A percentile compares a stretch with the other conserved stretches of the same genome.
These are phyloP conservation scores for Yamadazyma takamatsuzukensis DNA, from an alignment of 805 yeast species.

Conservation along the genomic window DNA sequence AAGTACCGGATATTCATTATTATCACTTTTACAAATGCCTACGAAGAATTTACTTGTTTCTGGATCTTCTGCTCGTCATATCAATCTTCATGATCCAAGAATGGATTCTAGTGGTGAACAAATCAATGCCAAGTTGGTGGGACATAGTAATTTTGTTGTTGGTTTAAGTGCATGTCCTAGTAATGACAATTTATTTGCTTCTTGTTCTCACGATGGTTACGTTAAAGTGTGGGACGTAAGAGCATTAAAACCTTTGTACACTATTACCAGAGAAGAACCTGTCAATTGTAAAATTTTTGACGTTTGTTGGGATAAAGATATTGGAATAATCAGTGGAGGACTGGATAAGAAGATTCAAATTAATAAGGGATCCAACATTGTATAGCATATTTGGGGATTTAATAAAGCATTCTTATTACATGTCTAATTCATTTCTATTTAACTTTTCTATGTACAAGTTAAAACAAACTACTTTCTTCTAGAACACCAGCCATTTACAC, in stretches of 20 bases:
- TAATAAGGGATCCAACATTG: slow-evolving; percentile 41
- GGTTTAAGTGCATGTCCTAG: slow-evolving; percentile 70
- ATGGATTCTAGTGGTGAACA: slow-evolving; percentile 58
- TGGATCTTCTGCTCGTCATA: slow-evolving; percentile 98
- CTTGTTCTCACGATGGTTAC: slow-evolving; percentile 96
- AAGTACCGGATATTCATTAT: slow-evolving; percentile 78
- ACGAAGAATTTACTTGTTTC: slow-evolving; percentile 71
- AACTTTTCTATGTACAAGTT: too few relatives aligned
- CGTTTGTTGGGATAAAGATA: slow-evolving; percentile 74
- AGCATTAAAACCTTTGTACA: slow-evolving; percentile 75
- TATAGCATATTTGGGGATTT: slow-evolving; percentile 1
- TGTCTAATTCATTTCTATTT: too few relatives aligned
- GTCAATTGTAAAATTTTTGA: slow-evolving; percentile 69
- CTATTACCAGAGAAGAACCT: slow-evolving; percentile 60
- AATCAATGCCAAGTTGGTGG: slow-evolving; percentile 59
- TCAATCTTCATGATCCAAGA: slow-evolving; percentile 90
- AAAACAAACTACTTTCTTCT: slow-evolving; percentile 18
- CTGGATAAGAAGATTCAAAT: slow-evolving; percentile 91
- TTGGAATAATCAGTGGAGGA: slow-evolving; percentile 91
- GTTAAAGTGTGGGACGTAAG: slow-evolving; percentile 95
- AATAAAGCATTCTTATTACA: slow-evolving; percentile 4
- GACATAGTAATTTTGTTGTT: slow-evolving; percentile 90
- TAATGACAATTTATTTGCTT: slow-evolving; percentile 76
- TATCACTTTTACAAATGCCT: slow-evolving; percentile 69
- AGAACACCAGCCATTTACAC: slow-evolving; percentile 56